Percentiles rank a stretch among this genome's conserved stretches.
Conservation (phyloP, 768 basidiomycete species). For the Fomitopsis pulvina region DNA sequence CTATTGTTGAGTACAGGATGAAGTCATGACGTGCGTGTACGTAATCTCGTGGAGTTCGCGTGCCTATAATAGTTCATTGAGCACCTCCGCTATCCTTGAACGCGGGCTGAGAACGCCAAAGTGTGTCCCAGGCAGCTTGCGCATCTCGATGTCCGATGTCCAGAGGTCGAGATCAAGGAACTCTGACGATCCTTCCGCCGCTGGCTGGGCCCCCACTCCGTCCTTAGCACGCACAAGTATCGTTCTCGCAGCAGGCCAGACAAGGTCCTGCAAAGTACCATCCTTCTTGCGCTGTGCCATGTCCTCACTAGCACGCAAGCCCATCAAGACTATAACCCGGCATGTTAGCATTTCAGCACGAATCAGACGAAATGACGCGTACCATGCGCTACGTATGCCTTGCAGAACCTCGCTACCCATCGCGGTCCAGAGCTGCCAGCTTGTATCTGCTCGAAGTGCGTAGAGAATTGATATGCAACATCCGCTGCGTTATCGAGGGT, state of each 20-base stretch:
- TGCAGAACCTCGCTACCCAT: slow-evolving; percentile 11
- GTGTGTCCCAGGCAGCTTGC: slow-evolving; percentile 7
- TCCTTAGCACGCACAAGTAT: slow-evolving; percentile 2
- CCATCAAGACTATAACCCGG: slow-evolving; percentile 6
- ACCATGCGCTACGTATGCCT: slow-evolving; percentile 8
- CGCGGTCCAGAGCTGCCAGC: neutral
- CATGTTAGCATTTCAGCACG: neutral
- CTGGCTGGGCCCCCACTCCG: neutral
- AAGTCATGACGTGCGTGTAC: no score
- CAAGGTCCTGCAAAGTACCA: neutral
- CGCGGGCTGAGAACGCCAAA: slow-evolving; percentile 5
- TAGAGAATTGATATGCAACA: slow-evolving; percentile 1
- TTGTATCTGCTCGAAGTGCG: slow-evolving; percentile 3
- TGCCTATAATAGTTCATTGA: slow-evolving; percentile 1
- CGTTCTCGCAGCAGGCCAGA: slow-evolving; percentile 6
- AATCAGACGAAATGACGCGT: no score
- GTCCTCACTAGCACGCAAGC: slow-evolving; percentile 3
- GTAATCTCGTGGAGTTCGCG: no score
- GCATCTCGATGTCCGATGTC: slow-evolving; percentile 4
- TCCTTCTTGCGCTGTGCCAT: neutral
- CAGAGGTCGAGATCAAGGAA: slow-evolving; percentile 3
- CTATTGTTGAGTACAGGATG: no score
- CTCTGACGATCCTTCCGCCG: neutral
- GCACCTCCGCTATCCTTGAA: neutral
- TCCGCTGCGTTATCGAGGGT: slow-evolving; percentile 5